Evolutionary conservation across 2,329 filamentous ascomycete genomes (phyloP).

Genomic region (Sarocladium oryzae): DNA sequence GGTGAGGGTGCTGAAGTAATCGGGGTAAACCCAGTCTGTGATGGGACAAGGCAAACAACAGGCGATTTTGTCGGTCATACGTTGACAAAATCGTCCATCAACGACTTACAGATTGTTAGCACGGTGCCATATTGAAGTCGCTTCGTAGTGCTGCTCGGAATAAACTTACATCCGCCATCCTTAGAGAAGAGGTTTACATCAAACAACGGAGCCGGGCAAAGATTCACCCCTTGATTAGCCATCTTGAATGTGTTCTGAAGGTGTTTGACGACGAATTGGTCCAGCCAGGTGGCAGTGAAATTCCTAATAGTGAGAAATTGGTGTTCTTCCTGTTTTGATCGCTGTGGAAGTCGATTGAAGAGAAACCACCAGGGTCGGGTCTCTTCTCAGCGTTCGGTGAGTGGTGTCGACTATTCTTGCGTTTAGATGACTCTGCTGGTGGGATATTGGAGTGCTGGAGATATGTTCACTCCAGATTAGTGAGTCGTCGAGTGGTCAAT

Average conservation of each 20-base stretch:
- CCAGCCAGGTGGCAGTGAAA: neutral
- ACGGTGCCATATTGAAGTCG: neutral
- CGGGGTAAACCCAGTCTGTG: constrained; percentile 66
- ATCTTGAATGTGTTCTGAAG: neutral
- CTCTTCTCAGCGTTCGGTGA: too few species aligned
- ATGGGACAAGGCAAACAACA: constrained; percentile 92
- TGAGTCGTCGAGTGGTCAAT: neutral
- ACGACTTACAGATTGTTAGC: constrained; percentile 38
- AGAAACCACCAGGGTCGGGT: neutral
- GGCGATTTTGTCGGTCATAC: constrained; percentile 38
- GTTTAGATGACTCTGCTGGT: neutral
- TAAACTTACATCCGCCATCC: constrained; percentile 63
- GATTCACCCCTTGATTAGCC: constrained; percentile 30
- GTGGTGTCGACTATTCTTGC: neutral
- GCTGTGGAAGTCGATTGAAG: neutral
- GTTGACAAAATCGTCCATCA: constrained; percentile 48
- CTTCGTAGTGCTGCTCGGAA: constrained; percentile 6
- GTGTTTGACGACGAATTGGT: neutral
- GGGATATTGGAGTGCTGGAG: neutral
- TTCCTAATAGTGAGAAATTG: neutral
- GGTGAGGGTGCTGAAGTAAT: constrained; percentile 53
- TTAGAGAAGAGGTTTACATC: constrained; percentile 53
- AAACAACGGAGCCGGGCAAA: constrained; percentile 65
- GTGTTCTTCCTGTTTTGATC: neutral
- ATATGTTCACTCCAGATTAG: neutral